A percentile compares a stretch with the other conserved stretches of the same genome.
These are phyloP conservation scores for Penicillium sp. DNA, from an alignment of 2,329 filamentous ascomycete species.

Conservation along the genomic window DNA sequence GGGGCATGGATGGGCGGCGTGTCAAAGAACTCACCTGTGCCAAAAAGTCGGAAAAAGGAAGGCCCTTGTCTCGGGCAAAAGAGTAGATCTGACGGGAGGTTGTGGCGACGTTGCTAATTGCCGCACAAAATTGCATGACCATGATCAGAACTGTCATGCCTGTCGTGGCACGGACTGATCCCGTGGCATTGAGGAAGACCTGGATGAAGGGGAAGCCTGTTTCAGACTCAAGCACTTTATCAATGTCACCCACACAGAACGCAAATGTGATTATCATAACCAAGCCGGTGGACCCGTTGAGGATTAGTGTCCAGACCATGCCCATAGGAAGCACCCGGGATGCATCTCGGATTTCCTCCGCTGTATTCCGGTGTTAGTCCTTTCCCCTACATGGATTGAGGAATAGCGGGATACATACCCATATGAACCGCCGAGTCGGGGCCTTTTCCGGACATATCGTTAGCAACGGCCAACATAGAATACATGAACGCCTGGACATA, in stretches of 20 bases:
- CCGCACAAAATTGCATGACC: neutral
- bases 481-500: neutral
- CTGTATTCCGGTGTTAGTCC: neutral
- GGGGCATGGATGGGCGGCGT: neutral
- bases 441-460: neutral
- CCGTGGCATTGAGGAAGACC: neutral
- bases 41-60: neutral
- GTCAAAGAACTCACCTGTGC: neutral
- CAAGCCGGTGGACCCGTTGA: neutral
- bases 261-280: neutral
- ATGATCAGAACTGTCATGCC: neutral
- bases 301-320: neutral
- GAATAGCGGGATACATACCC: neutral
- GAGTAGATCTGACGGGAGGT: neutral
- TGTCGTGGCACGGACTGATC: neutral
- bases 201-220: neutral
- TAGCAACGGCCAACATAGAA: neutral
- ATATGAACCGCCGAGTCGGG: neutral
- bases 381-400: neutral
- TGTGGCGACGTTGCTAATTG: conserved; percentile 11
- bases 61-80: neutral
- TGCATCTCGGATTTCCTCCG: neutral
- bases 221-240: neutral
- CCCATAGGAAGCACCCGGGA: neutral
- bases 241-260: neutral